Conservation (phyloP, 2,329 filamentous ascomycete species). For the Lachnellula arida region DNA sequence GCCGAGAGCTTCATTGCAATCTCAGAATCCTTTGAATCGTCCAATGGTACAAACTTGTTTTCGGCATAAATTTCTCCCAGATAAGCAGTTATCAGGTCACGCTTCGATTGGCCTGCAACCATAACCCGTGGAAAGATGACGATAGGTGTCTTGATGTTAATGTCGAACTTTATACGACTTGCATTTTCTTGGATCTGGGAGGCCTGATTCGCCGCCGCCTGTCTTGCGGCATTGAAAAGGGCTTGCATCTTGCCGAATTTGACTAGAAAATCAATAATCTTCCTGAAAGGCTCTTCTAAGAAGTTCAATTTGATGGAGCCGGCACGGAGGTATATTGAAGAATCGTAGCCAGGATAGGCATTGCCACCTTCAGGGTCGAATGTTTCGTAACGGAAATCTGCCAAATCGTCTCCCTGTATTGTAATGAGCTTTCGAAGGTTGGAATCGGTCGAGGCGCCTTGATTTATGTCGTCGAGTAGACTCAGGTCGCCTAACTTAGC, state of each 20-base stretch:
- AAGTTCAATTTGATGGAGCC: constrained; percentile 98
- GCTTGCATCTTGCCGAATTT: constrained; percentile 99
- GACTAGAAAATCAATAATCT: constrained; percentile 95
- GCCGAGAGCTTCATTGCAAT: constrained; percentile 86
- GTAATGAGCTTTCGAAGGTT: constrained; percentile 81
- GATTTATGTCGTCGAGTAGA: constrained; percentile 88
- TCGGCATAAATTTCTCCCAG: constrained; percentile 96
- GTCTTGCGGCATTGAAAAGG: constrained; percentile 92
- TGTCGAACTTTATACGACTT: constrained; percentile 87
- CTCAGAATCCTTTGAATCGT: constrained; percentile 67
- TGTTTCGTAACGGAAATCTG: constrained; percentile 96
- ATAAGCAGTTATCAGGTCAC: constrained; percentile 86
- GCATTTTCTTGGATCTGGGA: constrained; percentile 88
- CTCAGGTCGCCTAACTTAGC: constrained; percentile 83
- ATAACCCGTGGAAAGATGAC: constrained; percentile 86
- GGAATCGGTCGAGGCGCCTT: constrained; percentile 77
- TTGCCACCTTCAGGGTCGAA: constrained; percentile 69
- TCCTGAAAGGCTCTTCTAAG: constrained; percentile 92
- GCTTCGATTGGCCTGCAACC: constrained; percentile 60
- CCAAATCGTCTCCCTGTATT: constrained; percentile 91
- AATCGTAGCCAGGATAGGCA: constrained; percentile 90
- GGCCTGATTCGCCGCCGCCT: constrained; percentile 90
- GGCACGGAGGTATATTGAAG: constrained; percentile 81
- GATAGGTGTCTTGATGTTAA: constrained; percentile 91
- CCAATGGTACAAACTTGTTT: constrained; percentile 83